Evolutionary conservation across 805 yeast species (phyloP), one percentile per base, ranked within the genome.

Genomic region (Suhomyces emberorum): DNA sequence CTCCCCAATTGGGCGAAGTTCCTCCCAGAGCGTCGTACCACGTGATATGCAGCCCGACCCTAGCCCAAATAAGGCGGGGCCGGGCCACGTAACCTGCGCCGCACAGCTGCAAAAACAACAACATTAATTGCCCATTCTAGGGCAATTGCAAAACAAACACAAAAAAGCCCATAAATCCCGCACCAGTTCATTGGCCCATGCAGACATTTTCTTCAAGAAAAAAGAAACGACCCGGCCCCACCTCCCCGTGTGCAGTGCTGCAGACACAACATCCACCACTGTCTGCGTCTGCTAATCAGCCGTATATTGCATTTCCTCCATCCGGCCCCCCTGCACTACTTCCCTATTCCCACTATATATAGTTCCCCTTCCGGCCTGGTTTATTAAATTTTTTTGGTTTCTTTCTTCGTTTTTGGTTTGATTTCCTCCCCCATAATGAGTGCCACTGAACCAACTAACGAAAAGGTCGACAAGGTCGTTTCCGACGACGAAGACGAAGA

Each of bases 401-500:
- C 21, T 24, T 16, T 23, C 16, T 34, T 32, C 15, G 29, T 25
- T 37, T 33, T 22, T 27, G 28, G 24, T 34, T 38, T 32, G 24
- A 21, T 21, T 30, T 31, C 25, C 34, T 27, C 35, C 25, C 20
- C 31, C 15, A 45, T 24, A 26, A 55, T 56, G 59, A 52, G 55
- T 49, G 60, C 57, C 47, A 68, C 72, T 54, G 76, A 72, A 63
- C 80, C 80, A 60, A 72, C 77, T 46, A 65, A 59, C 54, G 79
- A 74, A 57, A 74, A 75, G 65, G 74, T 67, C 49, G 64, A 53
- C 47, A 69, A 69, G 65, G 61, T 67, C 69, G 76, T 70, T 39
- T 72, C 74, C 42, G 74, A 72, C 46, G 74, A 67, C 43, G 78
- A 72, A 51, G 79, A 68, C 31, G 82, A 68, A 39, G 79, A 71